phyloP scores from a whole-genome alignment of 2,329 filamentous ascomycete species.

The Calonectria montana region DNA sequence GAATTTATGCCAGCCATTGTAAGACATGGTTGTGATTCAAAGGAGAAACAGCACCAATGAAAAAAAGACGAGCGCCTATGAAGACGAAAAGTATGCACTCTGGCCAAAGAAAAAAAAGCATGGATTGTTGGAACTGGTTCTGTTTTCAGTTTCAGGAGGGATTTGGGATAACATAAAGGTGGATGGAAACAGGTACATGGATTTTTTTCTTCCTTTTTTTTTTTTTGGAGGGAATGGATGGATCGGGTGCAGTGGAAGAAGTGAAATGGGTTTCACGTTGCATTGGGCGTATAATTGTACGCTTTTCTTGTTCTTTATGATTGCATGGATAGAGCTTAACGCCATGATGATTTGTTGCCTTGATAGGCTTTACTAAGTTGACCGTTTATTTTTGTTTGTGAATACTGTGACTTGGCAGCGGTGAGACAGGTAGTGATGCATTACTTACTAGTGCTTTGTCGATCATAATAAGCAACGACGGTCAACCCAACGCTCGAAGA shows the following conservation, averaged over 20 bases:
- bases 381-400: neutral
- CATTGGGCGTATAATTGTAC: constrained; percentile 26
- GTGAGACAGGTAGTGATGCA: neutral
- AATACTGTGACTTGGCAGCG: neutral
- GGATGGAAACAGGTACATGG: constrained; percentile 13
- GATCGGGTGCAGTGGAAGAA: constrained; percentile 16
- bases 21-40: neutral
- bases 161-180: constrained; percentile 25
- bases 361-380: neutral
- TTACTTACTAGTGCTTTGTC: neutral
- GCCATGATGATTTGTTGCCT: constrained; percentile 27
- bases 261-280: constrained; percentile 13
- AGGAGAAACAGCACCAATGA: neutral
- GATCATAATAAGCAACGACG: neutral
- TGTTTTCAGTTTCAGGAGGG: neutral
- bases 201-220: neutral
- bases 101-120: constrained; percentile 1
- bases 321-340: constrained; percentile 35
- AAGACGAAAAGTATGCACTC: constrained; percentile 5
- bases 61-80: neutral
- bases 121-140: neutral
- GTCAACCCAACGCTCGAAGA: neutral
- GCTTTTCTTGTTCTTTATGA: constrained; percentile 20
- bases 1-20: constrained; percentile 10
- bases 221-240: neutral